Evolutionary conservation across 2,329 filamentous ascomycete species (phyloP), one percentile per base, ranked within the genome.

Genomic region (Diaporthe eres): DNA sequence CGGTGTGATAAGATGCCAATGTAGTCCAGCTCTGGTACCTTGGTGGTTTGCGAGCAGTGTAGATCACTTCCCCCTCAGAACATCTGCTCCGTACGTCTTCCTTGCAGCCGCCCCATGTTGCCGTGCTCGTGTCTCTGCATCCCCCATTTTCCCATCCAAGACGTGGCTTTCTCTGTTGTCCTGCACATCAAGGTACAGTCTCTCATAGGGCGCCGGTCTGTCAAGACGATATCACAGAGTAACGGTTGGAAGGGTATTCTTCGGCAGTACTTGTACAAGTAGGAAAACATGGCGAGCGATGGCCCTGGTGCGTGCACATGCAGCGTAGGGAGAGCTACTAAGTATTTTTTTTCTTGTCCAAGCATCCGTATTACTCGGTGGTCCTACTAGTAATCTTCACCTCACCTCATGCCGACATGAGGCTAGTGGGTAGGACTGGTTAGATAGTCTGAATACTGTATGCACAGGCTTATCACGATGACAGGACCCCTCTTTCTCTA

Each of bases 401-500:
- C 5, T 61, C 57, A 44, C 39, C 58, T 65, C 13, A 53, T 53
- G 65, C 39, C 65, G 49, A 31, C 49, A 42, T 42, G 34, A 55
- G 34, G 4, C 31, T 25, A 51, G 47, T 22, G 39, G 31, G 47
- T 22, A 53, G 31, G 22, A 9, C 34, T 39, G 31, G 55, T 31
- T 49, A 22, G 42, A 34, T 67, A n/a, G 53, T 55, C 53, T 19
- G 31, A 8, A 39, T 13, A 47, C n/a, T 31, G 19, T 22, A 25
- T 49, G 42, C 19, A 49, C 44, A 49, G 61, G 49, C 34, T 53
- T 31, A 55, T 55, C 65, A 55, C 49, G 65, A 42, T 55, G 65
- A 70, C 65, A 70, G 65, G 65, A 70, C 49, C 65, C 65, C 65
- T 55, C 65, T 42, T 70, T 53, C 65, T 22, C 65, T 68, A 39